These are phyloP conservation scores for Hymenoscyphus scutula DNA, from an alignment of 2,329 filamentous ascomycete genomes.

Conservation along the genomic window DNA sequence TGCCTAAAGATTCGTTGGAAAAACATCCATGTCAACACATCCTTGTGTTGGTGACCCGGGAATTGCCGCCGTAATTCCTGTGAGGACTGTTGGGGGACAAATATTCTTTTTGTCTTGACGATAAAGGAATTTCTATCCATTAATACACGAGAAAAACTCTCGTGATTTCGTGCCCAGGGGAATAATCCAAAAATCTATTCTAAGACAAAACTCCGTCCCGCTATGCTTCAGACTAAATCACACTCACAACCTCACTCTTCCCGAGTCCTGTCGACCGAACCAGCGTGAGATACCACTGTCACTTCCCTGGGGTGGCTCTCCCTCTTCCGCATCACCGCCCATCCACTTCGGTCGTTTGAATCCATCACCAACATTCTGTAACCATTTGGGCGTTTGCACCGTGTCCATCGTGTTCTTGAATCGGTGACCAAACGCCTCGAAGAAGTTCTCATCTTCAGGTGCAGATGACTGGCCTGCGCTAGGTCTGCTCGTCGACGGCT, in stretches of 20 bases:
- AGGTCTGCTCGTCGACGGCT: slow-evolving; percentile 33
- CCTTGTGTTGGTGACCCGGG: neutral
- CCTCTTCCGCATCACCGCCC: slow-evolving; percentile 55
- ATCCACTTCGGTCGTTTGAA: slow-evolving; percentile 83
- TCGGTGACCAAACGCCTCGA: slow-evolving; percentile 77
- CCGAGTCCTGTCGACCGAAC: slow-evolving; percentile 49
- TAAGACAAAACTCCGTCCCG: slow-evolving; percentile 30
- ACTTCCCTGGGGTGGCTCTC: slow-evolving; percentile 38
- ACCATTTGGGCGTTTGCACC: slow-evolving; percentile 77
- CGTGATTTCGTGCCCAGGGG: neutral
- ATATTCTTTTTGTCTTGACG: neutral
- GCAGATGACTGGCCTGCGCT: slow-evolving; percentile 42
- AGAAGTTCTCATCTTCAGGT: slow-evolving; percentile 75
- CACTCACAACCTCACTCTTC: slow-evolving; percentile 34
- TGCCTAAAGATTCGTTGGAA: neutral
- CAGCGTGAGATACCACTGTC: slow-evolving; percentile 52
- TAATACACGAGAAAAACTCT: neutral
- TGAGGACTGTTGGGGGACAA: neutral
- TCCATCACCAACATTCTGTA: slow-evolving; percentile 65
- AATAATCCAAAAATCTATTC: slow-evolving; percentile 15
- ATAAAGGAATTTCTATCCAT: neutral
- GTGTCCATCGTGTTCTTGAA: slow-evolving; percentile 91
- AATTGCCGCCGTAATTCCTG: neutral
- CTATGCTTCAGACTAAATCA: slow-evolving; percentile 28
- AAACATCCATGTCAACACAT: neutral